phyloP scores from a whole-genome alignment of 106 monocot genomes.

The Acorus calamus region DNA sequence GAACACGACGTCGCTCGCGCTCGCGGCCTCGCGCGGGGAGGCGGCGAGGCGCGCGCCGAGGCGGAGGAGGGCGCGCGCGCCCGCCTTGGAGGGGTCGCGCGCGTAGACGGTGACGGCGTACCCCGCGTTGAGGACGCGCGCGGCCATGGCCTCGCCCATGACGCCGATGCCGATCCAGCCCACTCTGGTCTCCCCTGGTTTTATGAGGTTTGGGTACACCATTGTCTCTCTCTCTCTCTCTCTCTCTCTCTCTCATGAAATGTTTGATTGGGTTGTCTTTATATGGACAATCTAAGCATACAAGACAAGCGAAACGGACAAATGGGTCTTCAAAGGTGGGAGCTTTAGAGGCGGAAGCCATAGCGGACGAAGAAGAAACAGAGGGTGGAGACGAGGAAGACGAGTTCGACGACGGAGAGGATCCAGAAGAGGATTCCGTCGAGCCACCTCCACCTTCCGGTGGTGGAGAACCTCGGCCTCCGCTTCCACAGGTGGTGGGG shows the following conservation, averaged over 20 bases:
- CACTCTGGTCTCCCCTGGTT: slow-evolving; percentile 11
- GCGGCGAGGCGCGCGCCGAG: slow-evolving; percentile 24
- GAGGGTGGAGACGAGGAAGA: slow-evolving; percentile 12
- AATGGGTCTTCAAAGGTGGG: neutral
- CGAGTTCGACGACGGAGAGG: slow-evolving; percentile 4
- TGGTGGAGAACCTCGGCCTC: neutral
- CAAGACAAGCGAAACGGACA: neutral
- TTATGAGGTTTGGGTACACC: slow-evolving; percentile 18
- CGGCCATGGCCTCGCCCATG: slow-evolving; percentile 51
- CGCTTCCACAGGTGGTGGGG: too few species aligned
- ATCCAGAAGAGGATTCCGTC: slow-evolving; percentile 4
- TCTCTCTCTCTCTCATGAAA: neutral
- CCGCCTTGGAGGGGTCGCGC: slow-evolving; percentile 32
- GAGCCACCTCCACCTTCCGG: neutral
- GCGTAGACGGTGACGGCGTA: slow-evolving; percentile 34
- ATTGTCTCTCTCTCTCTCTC: too few species aligned
- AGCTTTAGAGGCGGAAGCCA: slow-evolving; percentile 8
- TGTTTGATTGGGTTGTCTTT: neutral
- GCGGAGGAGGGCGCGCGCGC: slow-evolving; percentile 3
- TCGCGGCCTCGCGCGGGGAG: slow-evolving; percentile 29
- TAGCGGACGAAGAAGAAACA: slow-evolving; percentile 15
- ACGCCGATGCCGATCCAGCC: slow-evolving; percentile 20
- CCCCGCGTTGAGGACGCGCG: slow-evolving; percentile 26
- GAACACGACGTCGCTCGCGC: slow-evolving; percentile 33
- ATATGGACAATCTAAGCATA: neutral